phyloP scores from a whole-genome alignment of 805 yeast genomes.

The Ogataea pilisensis region DNA sequence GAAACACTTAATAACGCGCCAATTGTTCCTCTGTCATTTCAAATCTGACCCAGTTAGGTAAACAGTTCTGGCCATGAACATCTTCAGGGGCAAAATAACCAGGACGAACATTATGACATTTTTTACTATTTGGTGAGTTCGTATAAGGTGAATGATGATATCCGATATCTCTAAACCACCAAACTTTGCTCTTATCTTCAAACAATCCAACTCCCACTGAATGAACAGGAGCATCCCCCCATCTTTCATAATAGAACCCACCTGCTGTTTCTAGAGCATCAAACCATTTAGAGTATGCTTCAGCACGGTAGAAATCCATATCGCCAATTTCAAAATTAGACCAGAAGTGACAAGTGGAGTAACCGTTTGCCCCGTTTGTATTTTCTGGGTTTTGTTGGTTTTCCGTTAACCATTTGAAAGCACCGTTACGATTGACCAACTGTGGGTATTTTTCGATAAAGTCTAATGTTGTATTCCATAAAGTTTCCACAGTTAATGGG shows the following conservation, averaged over 20 bases:
- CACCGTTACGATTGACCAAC: slow-evolving; percentile 54
- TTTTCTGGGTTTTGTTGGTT: slow-evolving; percentile 54
- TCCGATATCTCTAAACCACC: slow-evolving; percentile 53
- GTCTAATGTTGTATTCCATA: slow-evolving; percentile 70
- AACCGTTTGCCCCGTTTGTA: slow-evolving; percentile 42
- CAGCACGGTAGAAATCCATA: slow-evolving; percentile 67
- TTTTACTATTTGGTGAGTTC: slow-evolving; percentile 40
- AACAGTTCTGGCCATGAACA: slow-evolving; percentile 61
- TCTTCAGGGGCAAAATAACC: slow-evolving; percentile 27
- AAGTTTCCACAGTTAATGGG: slow-evolving; percentile 61
- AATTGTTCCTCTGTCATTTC: slow-evolving; percentile 26
- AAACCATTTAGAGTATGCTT: slow-evolving; percentile 64
- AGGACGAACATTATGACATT: slow-evolving; percentile 14
- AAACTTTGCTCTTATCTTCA: slow-evolving; percentile 42
- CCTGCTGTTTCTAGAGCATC: slow-evolving; percentile 65
- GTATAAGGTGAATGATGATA: slow-evolving; percentile 46
- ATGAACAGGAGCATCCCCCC: slow-evolving; percentile 58
- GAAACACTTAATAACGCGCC: slow-evolving; percentile 11
- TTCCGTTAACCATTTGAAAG: slow-evolving; percentile 71
- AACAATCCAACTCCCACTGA: slow-evolving; percentile 46
- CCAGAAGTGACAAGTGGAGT: slow-evolving; percentile 88
- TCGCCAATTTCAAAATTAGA: slow-evolving; percentile 79
- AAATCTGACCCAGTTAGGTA: slow-evolving; percentile 57
- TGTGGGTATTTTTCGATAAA: slow-evolving; percentile 60
- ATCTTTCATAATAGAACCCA: slow-evolving; percentile 76